Evolutionary conservation across 139 green algal species (phyloP).

Genomic region (Mesotaenium endlicherianum): DNA sequence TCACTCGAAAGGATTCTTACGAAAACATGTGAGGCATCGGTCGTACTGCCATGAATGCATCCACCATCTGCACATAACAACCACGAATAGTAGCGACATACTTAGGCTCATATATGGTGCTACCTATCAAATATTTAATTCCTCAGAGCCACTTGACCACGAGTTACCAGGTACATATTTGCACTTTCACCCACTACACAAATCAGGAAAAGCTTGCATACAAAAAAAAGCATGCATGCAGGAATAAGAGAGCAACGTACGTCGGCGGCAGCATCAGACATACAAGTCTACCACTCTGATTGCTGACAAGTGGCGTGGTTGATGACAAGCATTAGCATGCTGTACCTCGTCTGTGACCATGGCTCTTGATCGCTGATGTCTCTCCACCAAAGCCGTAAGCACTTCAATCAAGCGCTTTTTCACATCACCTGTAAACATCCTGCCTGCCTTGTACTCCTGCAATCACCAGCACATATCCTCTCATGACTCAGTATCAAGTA

Average conservation of each 20-base stretch:
- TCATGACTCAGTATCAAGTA: neutral
- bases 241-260: constrained; percentile 1
- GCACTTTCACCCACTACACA: neutral
- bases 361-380: constrained; percentile 69
- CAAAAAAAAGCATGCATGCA: neutral
- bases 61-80: constrained; percentile 62
- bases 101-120: neutral
- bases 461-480: no score
- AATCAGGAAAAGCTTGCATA: constrained; percentile 5
- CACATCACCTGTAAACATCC: constrained; percentile 93
- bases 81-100: neutral
- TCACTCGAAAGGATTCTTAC: no score
- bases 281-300: constrained; percentile 2
- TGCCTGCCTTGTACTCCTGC: constrained; percentile 77
- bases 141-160: neutral
- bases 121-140: neutral
- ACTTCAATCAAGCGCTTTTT: constrained; percentile 88
- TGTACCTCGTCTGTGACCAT: constrained; percentile 81
- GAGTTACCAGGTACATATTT: neutral
- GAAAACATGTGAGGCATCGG: constrained; percentile 63
- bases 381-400: constrained; percentile 74
- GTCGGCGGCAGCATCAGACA: neutral
- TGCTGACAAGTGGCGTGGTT: neutral
- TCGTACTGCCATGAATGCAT: constrained; percentile 84
- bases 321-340: neutral